phyloP scores from a whole-genome alignment of 202 grass and related monocot genomes.

The Schoenoplectus triqueter region DNA sequence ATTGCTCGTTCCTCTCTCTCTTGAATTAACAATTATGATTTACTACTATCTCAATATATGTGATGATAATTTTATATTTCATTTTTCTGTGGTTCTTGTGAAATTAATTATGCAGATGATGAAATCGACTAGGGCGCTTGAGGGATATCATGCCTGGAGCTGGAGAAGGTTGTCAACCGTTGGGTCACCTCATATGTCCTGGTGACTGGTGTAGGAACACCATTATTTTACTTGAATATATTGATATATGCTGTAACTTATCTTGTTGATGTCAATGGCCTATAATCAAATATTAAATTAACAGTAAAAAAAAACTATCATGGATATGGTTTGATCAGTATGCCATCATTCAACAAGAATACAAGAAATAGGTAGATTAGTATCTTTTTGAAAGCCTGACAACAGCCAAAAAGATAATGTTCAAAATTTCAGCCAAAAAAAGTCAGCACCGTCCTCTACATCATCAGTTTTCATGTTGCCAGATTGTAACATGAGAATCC shows the following conservation, averaged over 20 bases:
- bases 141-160: neutral
- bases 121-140: neutral
- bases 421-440: conserved; percentile 36
- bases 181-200: neutral
- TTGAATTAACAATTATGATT: neutral
- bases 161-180: neutral
- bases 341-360: neutral
- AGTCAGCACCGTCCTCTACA: conserved; percentile 47
- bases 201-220: neutral
- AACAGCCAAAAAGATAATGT: neutral
- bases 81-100: neutral
- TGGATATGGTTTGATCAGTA: neutral
- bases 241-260: neutral
- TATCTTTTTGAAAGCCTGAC: neutral
- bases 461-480: conserved; percentile 54
- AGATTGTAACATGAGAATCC: conserved; percentile 69
- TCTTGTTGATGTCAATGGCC: neutral
- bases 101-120: conserved; percentile 12
- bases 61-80: neutral
- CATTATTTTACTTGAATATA: neutral
- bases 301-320: neutral
- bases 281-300: neutral
- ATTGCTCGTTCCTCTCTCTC: neutral
- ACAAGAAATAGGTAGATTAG: neutral
- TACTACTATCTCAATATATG: neutral